A percentile compares a stretch with the other conserved stretches of the same genome.
Evolutionary conservation across 768 basidiomycete species (phyloP).

Genomic region (Phylloporus arenicola): DNA sequence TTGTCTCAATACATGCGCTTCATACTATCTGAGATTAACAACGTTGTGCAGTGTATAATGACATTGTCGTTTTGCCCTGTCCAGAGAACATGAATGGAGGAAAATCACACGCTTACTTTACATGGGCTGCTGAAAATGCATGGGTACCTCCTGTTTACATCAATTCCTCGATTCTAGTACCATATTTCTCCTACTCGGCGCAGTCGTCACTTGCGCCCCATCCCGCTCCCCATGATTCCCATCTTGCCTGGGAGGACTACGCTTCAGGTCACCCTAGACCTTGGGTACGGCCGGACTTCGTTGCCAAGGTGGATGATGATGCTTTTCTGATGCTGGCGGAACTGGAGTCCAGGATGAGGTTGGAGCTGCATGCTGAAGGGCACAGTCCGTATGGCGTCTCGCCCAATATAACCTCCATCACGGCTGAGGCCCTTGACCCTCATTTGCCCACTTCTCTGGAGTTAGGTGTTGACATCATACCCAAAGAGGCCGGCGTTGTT

Average conservation of each 20-base stretch:
- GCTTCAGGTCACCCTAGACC: constrained; percentile 39
- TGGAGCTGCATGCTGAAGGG: constrained; percentile 56
- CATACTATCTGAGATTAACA: constrained; percentile 4
- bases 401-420: constrained; percentile 5
- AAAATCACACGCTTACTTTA: constrained; percentile 88
- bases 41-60: constrained; percentile 63
- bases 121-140: constrained; percentile 87
- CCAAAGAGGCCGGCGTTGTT: constrained; percentile 8
- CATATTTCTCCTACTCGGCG: constrained; percentile 63
- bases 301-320: constrained; percentile 94
- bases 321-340: constrained; percentile 94
- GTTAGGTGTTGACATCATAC: neutral
- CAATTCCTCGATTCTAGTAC: constrained; percentile 38
- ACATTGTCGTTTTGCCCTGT: constrained; percentile 78
- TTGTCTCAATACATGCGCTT: neutral
- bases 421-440: neutral
- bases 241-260: constrained; percentile 48
- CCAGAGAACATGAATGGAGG: constrained; percentile 96
- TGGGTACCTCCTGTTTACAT: constrained; percentile 80
- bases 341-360: constrained; percentile 80
- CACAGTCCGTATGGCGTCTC: constrained; percentile 22
- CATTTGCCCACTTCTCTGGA: neutral
- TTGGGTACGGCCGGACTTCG: constrained; percentile 87
- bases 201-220: constrained; percentile 49
- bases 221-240: constrained; percentile 71